These are phyloP conservation scores for Ligustrum vulgare DNA, from an alignment of 257 asterid species.

Conservation along the genomic window DNA sequence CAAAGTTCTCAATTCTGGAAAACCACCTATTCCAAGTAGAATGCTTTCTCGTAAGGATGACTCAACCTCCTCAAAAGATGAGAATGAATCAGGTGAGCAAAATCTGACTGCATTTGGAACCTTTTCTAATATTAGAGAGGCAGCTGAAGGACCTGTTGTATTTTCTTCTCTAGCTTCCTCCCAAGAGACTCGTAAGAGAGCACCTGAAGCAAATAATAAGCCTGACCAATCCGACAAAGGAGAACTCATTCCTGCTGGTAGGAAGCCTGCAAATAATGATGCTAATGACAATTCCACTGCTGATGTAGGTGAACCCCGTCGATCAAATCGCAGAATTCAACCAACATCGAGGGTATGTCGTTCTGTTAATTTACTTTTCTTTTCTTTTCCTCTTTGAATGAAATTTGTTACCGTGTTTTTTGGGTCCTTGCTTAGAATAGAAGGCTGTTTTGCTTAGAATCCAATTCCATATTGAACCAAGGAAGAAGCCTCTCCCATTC, in stretches of 20 bases:
- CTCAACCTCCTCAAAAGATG: slow-evolving; percentile 46
- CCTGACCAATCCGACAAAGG: slow-evolving; percentile 61
- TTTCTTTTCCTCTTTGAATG: neutral
- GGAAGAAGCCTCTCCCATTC: neutral
- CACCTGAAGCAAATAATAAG: slow-evolving; percentile 34
- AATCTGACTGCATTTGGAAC: slow-evolving; percentile 39
- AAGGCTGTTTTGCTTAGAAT: neutral
- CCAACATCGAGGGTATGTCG: slow-evolving; percentile 91
- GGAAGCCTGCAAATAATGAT: slow-evolving; percentile 45
- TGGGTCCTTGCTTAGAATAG: neutral
- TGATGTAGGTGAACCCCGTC: slow-evolving; percentile 73
- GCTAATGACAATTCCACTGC: slow-evolving; percentile 42
- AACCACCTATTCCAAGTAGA: slow-evolving; percentile 65
- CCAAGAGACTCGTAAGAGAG: slow-evolving; percentile 47
- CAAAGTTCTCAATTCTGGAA: slow-evolving; percentile 57
- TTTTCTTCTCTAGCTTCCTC: slow-evolving; percentile 53
- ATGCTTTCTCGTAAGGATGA: slow-evolving; percentile 53
- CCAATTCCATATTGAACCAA: neutral
- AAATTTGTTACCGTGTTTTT: neutral
- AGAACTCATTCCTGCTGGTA: slow-evolving; percentile 44
- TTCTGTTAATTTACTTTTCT: neutral
- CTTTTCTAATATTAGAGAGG: slow-evolving; percentile 45
- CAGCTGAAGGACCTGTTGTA: slow-evolving; percentile 41
- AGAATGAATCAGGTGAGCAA: slow-evolving; percentile 48
- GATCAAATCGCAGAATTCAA: slow-evolving; percentile 93